Evolutionary conservation across 1,284 basidiomycete species (phyloP), one percentile per base, ranked within the genome.

Genomic region (Puccinia novopanici): DNA sequence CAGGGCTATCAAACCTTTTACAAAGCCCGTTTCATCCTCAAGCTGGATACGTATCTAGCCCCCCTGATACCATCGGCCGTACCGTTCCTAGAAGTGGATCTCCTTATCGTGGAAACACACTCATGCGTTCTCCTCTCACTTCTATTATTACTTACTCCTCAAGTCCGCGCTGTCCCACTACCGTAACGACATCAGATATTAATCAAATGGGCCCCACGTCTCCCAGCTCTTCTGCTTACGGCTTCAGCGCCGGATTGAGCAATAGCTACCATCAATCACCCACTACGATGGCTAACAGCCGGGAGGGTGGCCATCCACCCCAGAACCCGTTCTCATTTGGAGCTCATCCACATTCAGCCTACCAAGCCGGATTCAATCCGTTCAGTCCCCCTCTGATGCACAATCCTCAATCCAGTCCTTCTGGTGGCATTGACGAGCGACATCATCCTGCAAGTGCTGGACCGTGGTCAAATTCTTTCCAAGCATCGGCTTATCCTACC

Each of bases 21-120:
- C 67, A 72, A 54, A 79, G 77, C 37, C 77, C 77, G 59, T 79
- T 79, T 45, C 77, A 79, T 34, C 68, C 67, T 42, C 67, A 79
- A 50, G 34, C 40, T 48, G 30, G 40, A 57, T 71, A 48, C 59
- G 40, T 61, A 10, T 27, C 77, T 13, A 59, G 45, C 55, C 17
- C 30, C 10, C 57, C 77, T 24, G 57, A 61, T n/a, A 48, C 68
- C 55, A 72, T 59, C 34, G 67, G 55, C 13, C 40, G 54, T n/a
- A 42, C 77, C 30, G 61, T 55, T 48, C 75, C 63, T 52, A 78
- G 75, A 59, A 68, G 55, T 12, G 77, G 55, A 15, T 79, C 77
- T 45, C 77, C 77, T 45, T 72, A 72, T 27, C 65, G 68, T 72
- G 40, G 2, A 61, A 75, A 45, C 52, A n/a, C 59, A 3, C 57